Percentiles rank a stretch among this genome's conserved stretches.
These are phyloP conservation scores for Tetradesmus obliquus DNA, from an alignment of 139 green algal genomes.

Conservation along the genomic window DNA sequence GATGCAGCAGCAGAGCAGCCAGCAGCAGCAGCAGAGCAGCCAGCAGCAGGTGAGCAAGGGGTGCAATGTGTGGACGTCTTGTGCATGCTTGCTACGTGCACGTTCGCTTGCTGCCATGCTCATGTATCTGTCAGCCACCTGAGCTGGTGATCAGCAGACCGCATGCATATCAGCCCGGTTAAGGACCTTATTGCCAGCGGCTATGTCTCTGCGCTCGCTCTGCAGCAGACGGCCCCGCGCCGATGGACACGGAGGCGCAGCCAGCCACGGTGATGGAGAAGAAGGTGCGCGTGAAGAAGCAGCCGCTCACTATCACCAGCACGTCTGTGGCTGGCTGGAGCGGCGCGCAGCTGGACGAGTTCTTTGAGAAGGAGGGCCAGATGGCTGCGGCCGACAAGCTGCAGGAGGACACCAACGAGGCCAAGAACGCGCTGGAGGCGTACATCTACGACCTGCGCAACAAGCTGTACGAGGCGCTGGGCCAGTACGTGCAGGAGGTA, in stretches of 20 bases:
- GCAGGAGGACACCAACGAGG: constrained; percentile 96
- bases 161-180: not conserved
- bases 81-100: no score
- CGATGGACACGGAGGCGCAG: constrained; percentile 33
- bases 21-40: constrained; percentile 19
- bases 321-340: constrained; percentile 23
- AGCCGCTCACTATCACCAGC: constrained; percentile 54
- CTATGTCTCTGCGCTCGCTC: not conserved
- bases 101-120: not conserved
- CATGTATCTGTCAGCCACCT: not conserved
- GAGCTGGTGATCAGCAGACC: not conserved
- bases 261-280: constrained; percentile 53
- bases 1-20: not conserved
- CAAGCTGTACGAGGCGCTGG: constrained; percentile 76
- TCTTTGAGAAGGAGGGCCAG: constrained; percentile 67
- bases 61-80: not conserved
- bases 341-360: constrained; percentile 52
- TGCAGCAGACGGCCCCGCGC: constrained; percentile 17
- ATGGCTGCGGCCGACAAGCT: constrained; percentile 81
- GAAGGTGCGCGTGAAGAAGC: constrained; percentile 78
- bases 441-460: constrained; percentile 95
- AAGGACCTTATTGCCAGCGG: not conserved
- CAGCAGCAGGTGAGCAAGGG: not conserved
- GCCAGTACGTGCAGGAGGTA: constrained; percentile 73
- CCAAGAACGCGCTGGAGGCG: constrained; percentile 96